Conservation (phyloP, 371 early-diverging fungal genomes). For the Mortierella sp. region DNA sequence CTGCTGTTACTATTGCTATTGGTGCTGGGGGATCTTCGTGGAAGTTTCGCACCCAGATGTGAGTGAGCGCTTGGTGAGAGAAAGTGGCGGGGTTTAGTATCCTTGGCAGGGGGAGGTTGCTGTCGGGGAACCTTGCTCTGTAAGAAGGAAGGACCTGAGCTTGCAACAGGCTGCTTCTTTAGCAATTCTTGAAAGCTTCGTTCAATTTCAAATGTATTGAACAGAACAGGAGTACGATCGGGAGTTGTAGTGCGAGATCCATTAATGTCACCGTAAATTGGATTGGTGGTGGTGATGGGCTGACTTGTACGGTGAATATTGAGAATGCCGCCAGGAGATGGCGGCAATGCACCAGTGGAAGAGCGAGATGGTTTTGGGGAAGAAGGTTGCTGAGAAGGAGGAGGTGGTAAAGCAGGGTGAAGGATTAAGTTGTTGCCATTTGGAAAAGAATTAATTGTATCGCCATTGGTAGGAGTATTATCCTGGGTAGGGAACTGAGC, state of each 20-base stretch:
- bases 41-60: neutral
- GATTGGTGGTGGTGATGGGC: neutral
- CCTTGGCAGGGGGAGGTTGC: slow-evolving; percentile 9
- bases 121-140: slow-evolving; percentile 16
- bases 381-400: neutral
- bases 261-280: neutral
- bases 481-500: neutral
- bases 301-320: neutral
- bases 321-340: neutral
- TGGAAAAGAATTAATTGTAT: neutral
- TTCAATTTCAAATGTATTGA: slow-evolving; percentile 42
- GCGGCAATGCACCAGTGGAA: neutral
- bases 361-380: neutral
- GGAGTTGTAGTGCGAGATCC: neutral
- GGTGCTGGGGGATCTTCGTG: neutral
- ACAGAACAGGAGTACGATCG: slow-evolving; percentile 19
- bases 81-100: slow-evolving; percentile 15
- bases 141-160: slow-evolving; percentile 25
- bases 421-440: neutral
- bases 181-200: slow-evolving; percentile 41
- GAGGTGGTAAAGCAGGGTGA: neutral
- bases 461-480: neutral
- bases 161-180: slow-evolving; percentile 44
- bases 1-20: neutral
- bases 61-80: slow-evolving; percentile 2